Base-by-base conservation (phyloP, 139 green algal genomes). In the Coelastrella sp. region DNA sequence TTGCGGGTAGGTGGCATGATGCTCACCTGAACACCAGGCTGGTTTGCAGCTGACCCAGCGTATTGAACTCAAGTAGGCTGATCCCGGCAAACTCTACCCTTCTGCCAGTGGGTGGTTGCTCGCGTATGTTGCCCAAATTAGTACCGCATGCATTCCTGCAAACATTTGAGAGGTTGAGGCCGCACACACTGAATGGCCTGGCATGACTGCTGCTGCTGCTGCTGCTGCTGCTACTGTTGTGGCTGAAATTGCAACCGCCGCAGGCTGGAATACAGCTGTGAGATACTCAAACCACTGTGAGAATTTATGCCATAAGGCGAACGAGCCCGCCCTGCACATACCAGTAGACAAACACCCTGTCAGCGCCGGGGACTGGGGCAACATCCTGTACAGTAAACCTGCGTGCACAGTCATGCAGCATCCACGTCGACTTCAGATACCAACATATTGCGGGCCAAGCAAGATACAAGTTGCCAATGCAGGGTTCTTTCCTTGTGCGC, bases 91-190 rank as follows among this genome's bases (percentile, higher is more conserved):
- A 94, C 7, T 81, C 25, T 0, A 91, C 82, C 12, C 61, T 73
- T 83, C 84, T 76, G 24, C 87, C 87, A 25, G 87, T 88, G 19
- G 90, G 90, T 10, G 90, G 84, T 58, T 91, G 90, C 6, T 92
- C 90, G 6, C 92, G 90, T 66, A 94, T 93, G 75, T 79, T 79
- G 15, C 92, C 92, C 15, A 82, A 35, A 85, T 94, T 94, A 27
- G 92, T 94, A n/a, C 92, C 92, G 7, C 57, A 11, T 14, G 88
- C 88, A 12, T 9, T 70, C 88, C 88, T 88, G 88, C 78, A 59
- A 15, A 8, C 19, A 22, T 12, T 8, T 0, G 22, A 76, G 68
- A 3, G 3, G 35, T 49, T 49, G 35, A 49, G 35, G 35, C 35
- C 35, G 3, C 35, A 49, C 35, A 49, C 63, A 70, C 14, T 70